These are phyloP conservation scores for Tetraselmis striata DNA, from an alignment of 139 green algal species.

Conservation along the genomic window DNA sequence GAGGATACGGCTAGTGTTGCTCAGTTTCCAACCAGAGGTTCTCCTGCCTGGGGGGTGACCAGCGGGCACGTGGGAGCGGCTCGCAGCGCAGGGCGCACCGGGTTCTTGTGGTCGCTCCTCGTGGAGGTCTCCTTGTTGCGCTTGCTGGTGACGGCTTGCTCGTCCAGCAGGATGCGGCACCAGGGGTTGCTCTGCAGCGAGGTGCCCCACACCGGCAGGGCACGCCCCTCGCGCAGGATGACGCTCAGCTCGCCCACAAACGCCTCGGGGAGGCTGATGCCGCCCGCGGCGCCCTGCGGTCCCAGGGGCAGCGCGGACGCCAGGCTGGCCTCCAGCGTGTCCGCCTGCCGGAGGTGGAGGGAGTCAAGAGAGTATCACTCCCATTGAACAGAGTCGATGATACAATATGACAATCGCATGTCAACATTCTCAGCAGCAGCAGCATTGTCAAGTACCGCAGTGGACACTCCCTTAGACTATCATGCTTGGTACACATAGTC, in stretches of 20 bases:
- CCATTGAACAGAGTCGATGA: too few relatives aligned
- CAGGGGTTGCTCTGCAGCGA: slow-evolving; percentile 88
- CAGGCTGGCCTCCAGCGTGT: slow-evolving; percentile 78
- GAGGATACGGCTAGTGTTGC: too few relatives aligned
- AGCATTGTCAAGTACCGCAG: too few relatives aligned
- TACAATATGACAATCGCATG: too few relatives aligned
- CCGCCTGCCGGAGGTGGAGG: slow-evolving; percentile 40
- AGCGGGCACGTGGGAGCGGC: too few relatives aligned
- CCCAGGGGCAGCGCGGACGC: slow-evolving; percentile 74
- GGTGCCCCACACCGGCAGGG: slow-evolving; percentile 85
- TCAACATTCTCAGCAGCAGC: too few relatives aligned
- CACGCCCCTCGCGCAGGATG: slow-evolving; percentile 62
- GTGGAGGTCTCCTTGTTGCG: slow-evolving; percentile 67
- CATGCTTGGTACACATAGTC: too few relatives aligned
- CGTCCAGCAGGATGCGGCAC: slow-evolving; percentile 71
- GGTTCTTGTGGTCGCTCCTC: slow-evolving; percentile 52
- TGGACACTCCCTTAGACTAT: too few relatives aligned
- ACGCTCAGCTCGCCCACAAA: slow-evolving; percentile 76
- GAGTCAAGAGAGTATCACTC: too few relatives aligned
- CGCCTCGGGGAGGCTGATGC: slow-evolving; percentile 71
- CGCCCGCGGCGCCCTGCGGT: slow-evolving; percentile 71
- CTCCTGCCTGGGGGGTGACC: too few relatives aligned
- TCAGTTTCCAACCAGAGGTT: too few relatives aligned
- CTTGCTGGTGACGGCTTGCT: slow-evolving; percentile 66
- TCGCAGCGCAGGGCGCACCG: too few relatives aligned